These are phyloP conservation scores for Hyaloraphidium curvatum DNA, from an alignment of 192 early-diverging fungal species.

Conservation along the genomic window DNA sequence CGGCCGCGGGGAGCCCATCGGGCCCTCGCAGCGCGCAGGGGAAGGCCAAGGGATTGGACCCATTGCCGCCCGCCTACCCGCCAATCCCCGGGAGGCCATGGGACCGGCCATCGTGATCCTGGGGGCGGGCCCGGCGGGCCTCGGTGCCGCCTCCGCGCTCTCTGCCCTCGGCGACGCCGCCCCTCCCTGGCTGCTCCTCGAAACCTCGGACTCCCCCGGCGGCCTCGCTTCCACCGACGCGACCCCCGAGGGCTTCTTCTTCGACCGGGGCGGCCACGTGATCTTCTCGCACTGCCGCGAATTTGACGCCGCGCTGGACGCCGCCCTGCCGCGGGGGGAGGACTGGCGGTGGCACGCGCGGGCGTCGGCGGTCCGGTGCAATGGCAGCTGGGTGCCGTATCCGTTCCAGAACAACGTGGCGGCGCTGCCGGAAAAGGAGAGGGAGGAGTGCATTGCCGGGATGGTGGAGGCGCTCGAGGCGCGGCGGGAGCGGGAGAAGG, in stretches of 20 bases:
- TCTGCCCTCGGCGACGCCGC: constrained; percentile 7
- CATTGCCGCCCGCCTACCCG: too few relatives aligned
- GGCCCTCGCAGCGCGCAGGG: too few relatives aligned
- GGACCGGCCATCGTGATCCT: too few relatives aligned
- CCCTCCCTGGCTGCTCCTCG: constrained; percentile 13
- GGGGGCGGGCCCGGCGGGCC: constrained; percentile 17
- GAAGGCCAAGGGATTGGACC: too few relatives aligned
- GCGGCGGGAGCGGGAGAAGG: background rate
- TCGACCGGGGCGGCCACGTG: constrained; percentile 17
- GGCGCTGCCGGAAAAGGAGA: constrained; percentile 14
- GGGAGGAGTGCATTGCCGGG: constrained; percentile 11
- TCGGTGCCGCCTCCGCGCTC: constrained; percentile 15
- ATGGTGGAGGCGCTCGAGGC: constrained; percentile 13
- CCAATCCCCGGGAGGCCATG: too few relatives aligned
- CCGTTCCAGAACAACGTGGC: constrained; percentile 20
- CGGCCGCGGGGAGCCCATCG: too few relatives aligned
- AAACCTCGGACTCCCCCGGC: constrained; percentile 10
- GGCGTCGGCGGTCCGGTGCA: constrained; percentile 14
- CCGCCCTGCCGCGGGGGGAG: constrained; percentile 11
- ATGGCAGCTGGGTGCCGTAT: constrained; percentile 14
- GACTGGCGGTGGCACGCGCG: constrained; percentile 17
- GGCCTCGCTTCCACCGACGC: constrained; percentile 17
- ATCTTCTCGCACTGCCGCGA: constrained; percentile 19
- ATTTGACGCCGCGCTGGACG: constrained; percentile 13
- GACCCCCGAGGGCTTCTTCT: constrained; percentile 15